phyloP scores from a whole-genome alignment of 164 flowering plant genomes.

The Nelumbo lutea region DNA sequence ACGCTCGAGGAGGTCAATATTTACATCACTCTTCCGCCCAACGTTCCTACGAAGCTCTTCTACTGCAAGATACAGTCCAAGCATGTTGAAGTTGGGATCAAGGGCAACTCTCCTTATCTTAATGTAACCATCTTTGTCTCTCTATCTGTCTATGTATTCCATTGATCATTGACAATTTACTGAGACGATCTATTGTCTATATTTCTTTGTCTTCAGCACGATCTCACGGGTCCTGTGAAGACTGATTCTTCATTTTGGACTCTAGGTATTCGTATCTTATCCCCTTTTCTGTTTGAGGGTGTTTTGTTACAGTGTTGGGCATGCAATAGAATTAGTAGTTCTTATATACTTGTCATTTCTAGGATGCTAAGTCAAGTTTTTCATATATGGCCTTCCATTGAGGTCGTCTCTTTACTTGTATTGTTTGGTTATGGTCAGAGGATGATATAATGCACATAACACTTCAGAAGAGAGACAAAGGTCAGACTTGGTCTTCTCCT shows the following conservation, averaged over 20 bases:
- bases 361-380: no score
- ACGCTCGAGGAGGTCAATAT: conserved; percentile 88
- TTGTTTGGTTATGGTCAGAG: not conserved
- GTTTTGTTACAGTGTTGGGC: not conserved
- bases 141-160: conserved; percentile 2
- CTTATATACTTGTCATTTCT: no score
- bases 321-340: no score
- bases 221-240: conserved; percentile 64
- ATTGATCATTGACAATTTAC: conserved; percentile 1
- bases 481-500: not conserved
- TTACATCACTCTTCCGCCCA: conserved; percentile 77
- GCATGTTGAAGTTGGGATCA: conserved; percentile 83
- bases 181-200: not conserved
- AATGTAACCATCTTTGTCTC: conserved; percentile 30
- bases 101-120: conserved; percentile 86
- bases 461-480: not conserved
- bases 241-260: conserved; percentile 95
- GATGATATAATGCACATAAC: conserved; percentile 1
- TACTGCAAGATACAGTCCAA: conserved; percentile 70
- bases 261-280: conserved; percentile 38
- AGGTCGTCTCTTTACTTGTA: not conserved
- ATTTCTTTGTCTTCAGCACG: conserved; percentile 54
- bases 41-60: conserved; percentile 67
- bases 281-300: not conserved
- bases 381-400: not conserved